phyloP scores from a whole-genome alignment of 768 basidiomycete species.

The Galerina sulciceps region DNA sequence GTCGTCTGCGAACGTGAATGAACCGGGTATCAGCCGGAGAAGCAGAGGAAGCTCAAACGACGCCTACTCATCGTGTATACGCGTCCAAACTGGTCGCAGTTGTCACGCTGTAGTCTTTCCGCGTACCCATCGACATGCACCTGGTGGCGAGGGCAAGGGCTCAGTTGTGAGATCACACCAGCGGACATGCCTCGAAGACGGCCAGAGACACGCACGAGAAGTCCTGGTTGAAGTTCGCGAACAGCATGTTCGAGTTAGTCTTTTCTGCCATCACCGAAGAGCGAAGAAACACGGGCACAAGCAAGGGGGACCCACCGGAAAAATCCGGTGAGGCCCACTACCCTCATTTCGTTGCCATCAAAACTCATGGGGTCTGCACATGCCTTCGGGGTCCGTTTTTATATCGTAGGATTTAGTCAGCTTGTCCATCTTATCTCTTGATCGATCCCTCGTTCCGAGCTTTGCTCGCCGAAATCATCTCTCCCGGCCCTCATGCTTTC shows the following conservation, averaged over 20 bases:
- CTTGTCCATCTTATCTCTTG: too few species aligned
- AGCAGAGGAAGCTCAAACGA: not conserved
- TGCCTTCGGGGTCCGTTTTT: too few species aligned
- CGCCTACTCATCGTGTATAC: conserved; percentile 92
- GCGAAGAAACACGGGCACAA: not conserved
- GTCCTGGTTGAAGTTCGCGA: conserved; percentile 98
- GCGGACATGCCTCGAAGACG: not conserved
- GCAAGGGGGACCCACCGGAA: too few species aligned
- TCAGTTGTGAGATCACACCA: not conserved
- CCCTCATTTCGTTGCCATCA: too few species aligned
- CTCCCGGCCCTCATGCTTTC: too few species aligned
- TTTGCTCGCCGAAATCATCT: too few species aligned
- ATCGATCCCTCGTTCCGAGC: too few species aligned
- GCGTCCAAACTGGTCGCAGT: conserved; percentile 96
- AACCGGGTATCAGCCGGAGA: conserved; percentile 2
- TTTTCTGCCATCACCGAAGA: conserved; percentile 39
- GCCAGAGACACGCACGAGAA: conserved; percentile 68
- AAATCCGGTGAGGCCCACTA: too few species aligned
- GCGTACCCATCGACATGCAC: conserved; percentile 93
- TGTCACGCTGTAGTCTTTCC: conserved; percentile 97
- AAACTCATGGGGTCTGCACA: too few species aligned
- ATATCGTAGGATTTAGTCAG: too few species aligned
- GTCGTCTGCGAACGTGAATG: conserved; percentile 58
- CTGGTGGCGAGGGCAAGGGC: conserved; percentile 32
- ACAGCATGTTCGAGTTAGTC: conserved; percentile 61